Evolutionary conservation across 2,329 filamentous ascomycete genomes (phyloP).

Genomic region (Neonectria punicea): DNA sequence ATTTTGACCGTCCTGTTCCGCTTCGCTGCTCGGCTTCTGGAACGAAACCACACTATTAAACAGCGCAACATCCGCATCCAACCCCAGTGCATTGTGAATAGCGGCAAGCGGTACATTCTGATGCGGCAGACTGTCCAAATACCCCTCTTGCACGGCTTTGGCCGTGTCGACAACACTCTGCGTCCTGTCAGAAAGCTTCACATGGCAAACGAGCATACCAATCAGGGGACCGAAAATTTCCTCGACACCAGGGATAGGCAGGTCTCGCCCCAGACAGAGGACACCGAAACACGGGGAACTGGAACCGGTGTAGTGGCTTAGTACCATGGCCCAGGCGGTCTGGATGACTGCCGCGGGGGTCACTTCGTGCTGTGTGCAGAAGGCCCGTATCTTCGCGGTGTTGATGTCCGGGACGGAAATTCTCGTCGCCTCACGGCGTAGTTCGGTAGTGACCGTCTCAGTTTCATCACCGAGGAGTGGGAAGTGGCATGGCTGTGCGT

Average conservation of each 20-base stretch:
- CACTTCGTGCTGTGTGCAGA: too few species aligned
- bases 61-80: conserved; percentile 5
- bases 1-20: background rate
- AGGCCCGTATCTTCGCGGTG: too few species aligned
- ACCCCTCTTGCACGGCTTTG: conserved; percentile 9
- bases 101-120: conserved; percentile 14
- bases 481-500: conserved; percentile 6
- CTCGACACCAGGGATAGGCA: background rate
- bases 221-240: conserved; percentile 16
- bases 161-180: conserved; percentile 6
- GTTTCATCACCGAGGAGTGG: background rate
- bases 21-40: conserved; percentile 7
- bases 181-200: conserved; percentile 11
- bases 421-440: background rate
- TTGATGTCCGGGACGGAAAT: too few species aligned
- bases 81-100: conserved; percentile 9
- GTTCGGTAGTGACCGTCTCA: background rate
- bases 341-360: conserved; percentile 8
- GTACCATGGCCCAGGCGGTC: conserved; percentile 10
- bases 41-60: conserved; percentile 21
- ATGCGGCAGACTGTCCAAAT: conserved; percentile 8
- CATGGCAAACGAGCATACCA: conserved; percentile 13
- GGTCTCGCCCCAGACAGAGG: conserved; percentile 10
- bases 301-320: background rate
- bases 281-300: conserved; percentile 6